These are phyloP conservation scores for Gamarada debralockiae DNA, from an alignment of 495 filamentous ascomycete species.

Conservation along the genomic window DNA sequence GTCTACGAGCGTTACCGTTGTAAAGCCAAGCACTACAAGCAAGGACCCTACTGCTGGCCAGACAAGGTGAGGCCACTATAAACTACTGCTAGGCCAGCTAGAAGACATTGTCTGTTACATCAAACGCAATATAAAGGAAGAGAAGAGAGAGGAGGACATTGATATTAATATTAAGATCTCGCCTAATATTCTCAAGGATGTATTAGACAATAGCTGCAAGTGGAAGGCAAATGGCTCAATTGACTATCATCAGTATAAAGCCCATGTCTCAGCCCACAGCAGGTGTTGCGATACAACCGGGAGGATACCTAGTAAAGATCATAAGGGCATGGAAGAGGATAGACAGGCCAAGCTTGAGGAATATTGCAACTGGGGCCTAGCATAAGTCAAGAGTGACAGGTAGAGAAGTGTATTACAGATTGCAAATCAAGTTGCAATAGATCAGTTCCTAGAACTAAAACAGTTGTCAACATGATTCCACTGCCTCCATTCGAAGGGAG, in stretches of 20 bases:
- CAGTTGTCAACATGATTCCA: too few relatives aligned
- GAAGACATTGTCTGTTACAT: conserved; percentile 19
- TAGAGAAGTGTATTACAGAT: conserved; percentile 16
- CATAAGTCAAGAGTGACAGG: conserved; percentile 20
- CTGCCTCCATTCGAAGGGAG: too few relatives aligned
- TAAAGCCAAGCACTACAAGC: conserved; percentile 18
- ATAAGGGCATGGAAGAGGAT: conserved; percentile 14
- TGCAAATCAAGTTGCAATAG: conserved; percentile 16
- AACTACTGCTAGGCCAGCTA: conserved; percentile 14
- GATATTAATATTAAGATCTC: conserved; percentile 16
- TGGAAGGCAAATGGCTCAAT: conserved; percentile 16
- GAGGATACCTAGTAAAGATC: conserved; percentile 10
- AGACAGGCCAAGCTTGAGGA: conserved; percentile 18
- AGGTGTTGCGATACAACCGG: conserved; percentile 8
- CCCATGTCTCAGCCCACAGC: conserved; percentile 4
- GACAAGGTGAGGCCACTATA: conserved; percentile 15
- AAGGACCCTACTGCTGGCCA: conserved; percentile 17
- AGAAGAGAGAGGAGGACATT: conserved; percentile 16
- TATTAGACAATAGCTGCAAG: conserved; percentile 19
- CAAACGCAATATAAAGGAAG: conserved; percentile 17
- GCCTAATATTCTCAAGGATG: conserved; percentile 14
- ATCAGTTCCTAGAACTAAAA: conserved; percentile 19
- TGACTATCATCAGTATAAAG: conserved; percentile 19
- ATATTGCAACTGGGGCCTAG: conserved; percentile 15
- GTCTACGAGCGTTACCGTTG: conserved; percentile 19